phyloP scores from a whole-genome alignment of 192 early-diverging fungal genomes.

The Spizellomyces sp. region DNA sequence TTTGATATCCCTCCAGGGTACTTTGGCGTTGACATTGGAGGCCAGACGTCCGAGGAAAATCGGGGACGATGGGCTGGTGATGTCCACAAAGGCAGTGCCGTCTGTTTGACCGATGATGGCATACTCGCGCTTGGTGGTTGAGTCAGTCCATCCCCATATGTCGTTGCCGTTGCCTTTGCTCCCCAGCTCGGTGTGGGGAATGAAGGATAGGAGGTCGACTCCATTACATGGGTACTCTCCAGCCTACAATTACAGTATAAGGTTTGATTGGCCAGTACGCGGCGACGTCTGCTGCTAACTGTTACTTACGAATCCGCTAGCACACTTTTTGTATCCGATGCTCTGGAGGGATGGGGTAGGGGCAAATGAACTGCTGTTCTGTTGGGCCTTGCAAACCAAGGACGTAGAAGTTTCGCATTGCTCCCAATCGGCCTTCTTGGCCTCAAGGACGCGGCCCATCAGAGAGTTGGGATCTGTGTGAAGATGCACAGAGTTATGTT shows the following conservation, averaged over 20 bases:
- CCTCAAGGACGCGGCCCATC: neutral
- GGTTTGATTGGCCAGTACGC: too few species aligned
- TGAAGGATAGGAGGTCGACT: constrained; percentile 11
- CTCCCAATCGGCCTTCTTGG: constrained; percentile 9
- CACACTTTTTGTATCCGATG: neutral
- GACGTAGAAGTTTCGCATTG: constrained; percentile 1
- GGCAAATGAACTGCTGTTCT: neutral
- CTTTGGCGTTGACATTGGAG: neutral
- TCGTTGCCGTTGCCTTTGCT: constrained; percentile 4
- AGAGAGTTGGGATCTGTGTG: neutral
- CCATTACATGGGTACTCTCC: constrained; percentile 8
- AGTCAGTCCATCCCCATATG: constrained; percentile 5
- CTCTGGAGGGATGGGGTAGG: neutral
- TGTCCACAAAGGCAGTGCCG: constrained; percentile 8
- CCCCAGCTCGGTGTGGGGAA: constrained; percentile 2
- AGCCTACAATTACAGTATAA: neutral
- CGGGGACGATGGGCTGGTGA: neutral
- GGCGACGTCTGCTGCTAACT: too few species aligned
- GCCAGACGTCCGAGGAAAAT: neutral
- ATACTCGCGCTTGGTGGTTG: neutral
- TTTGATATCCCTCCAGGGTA: constrained; percentile 6
- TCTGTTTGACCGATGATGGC: constrained; percentile 7
- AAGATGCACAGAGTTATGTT: neutral
- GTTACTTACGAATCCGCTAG: neutral
- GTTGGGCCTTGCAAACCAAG: neutral